Conservation (phyloP, 2,329 filamentous ascomycete genomes). For the Aspergillus ochraceoroseus region DNA sequence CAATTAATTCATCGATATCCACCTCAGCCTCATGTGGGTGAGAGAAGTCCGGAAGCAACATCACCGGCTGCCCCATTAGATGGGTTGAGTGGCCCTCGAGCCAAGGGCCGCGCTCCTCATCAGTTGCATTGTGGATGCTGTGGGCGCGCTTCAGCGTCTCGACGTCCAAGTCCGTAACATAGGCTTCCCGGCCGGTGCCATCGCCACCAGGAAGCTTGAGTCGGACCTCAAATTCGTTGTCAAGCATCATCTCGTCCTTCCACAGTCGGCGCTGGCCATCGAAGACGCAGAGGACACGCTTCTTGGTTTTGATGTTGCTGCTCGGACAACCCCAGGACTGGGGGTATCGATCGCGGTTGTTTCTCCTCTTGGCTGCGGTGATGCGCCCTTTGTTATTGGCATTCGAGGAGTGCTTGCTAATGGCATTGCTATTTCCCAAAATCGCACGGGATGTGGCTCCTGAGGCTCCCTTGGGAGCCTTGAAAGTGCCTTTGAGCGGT, state of each 20-base stretch:
- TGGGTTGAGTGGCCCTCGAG: conserved; percentile 39
- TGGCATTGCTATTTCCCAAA: conserved; percentile 45
- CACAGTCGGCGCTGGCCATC: conserved; percentile 81
- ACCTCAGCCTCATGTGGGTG: conserved; percentile 29
- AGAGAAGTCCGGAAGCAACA: conserved; percentile 29
- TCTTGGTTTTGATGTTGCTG: conserved; percentile 97
- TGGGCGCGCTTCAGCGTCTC: conserved; percentile 85
- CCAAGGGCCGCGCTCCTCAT: conserved; percentile 85
- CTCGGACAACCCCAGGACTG: conserved; percentile 88
- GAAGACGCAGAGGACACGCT: conserved; percentile 88
- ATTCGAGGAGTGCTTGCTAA: conserved; percentile 36
- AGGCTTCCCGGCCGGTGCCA: conserved; percentile 74
- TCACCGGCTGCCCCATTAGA: conserved; percentile 35
- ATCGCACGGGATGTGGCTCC: conserved; percentile 49
- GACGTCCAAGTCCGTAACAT: conserved; percentile 89
- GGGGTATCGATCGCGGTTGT: conserved; percentile 90
- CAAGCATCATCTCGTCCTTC: conserved; percentile 99
- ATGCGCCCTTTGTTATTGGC: conserved; percentile 65
- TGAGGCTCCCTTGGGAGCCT: conserved; percentile 49
- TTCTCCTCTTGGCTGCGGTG: conserved; percentile 61
- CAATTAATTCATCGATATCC: conserved; percentile 36
- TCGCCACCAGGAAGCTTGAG: conserved; percentile 74
- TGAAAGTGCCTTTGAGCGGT: conserved; percentile 47
- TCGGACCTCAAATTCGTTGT: conserved; percentile 89
- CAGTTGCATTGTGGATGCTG: conserved; percentile 71